These are phyloP conservation scores for Cochlearia excelsa DNA, from an alignment of 345 rosid genomes.

Conservation along the genomic window DNA sequence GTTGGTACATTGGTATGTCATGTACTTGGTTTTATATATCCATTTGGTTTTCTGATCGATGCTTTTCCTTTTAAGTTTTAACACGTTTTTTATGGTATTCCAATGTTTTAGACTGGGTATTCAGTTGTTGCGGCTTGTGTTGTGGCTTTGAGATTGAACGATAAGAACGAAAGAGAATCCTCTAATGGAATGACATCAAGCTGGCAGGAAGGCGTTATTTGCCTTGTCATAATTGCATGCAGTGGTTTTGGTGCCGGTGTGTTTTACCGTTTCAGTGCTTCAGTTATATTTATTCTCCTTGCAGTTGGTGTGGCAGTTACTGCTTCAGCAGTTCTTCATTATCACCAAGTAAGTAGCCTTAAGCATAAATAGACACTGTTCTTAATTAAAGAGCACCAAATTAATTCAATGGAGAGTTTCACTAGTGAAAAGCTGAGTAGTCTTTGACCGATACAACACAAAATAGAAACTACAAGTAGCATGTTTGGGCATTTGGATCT, in stretches of 20 bases:
- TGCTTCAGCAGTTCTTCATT: conserved; percentile 57
- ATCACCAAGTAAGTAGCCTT: conserved; percentile 59
- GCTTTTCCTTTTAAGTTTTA: conserved; percentile 12
- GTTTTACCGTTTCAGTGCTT: conserved; percentile 55
- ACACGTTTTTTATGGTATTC: neutral
- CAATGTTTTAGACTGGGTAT: conserved; percentile 78
- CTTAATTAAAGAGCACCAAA: neutral
- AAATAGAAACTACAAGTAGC: neutral
- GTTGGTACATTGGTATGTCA: conserved; percentile 87
- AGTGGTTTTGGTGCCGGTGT: conserved; percentile 78
- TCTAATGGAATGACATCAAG: conserved; percentile 55
- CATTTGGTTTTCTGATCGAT: conserved; percentile 16
- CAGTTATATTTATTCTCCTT: conserved; percentile 46
- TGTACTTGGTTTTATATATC: neutral
- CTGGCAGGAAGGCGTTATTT: conserved; percentile 74
- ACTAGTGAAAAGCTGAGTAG: conserved; percentile 3
- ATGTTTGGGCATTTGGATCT: neutral
- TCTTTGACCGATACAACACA: conserved; percentile 1
- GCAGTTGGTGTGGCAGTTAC: conserved; percentile 51
- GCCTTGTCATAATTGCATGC: conserved; percentile 61
- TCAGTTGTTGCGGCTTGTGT: conserved; percentile 96
- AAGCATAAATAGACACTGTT: conserved; percentile 23
- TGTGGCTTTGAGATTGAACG: conserved; percentile 75
- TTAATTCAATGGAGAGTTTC: conserved; percentile 1
- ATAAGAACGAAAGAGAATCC: conserved; percentile 45